These are phyloP conservation scores for Lotus japonicus DNA, from an alignment of 306 rosid genomes.

Conservation along the genomic window DNA sequence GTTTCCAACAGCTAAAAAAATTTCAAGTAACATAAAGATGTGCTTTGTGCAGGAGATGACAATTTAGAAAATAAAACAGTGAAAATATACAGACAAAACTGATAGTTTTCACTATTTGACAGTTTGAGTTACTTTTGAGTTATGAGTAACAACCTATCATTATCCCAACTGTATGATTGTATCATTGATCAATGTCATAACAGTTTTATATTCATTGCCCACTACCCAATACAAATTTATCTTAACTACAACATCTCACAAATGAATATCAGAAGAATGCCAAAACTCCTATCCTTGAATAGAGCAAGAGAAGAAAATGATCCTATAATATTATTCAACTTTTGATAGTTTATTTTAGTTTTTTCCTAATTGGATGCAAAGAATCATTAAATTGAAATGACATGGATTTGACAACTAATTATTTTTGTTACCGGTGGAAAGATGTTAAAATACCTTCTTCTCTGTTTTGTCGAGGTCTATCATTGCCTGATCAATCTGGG, in stretches of 20 bases:
- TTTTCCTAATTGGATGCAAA: neutral
- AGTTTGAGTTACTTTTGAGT: neutral
- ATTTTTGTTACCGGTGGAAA: neutral
- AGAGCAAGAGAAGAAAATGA: neutral
- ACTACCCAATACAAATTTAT: neutral
- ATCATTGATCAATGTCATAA: neutral
- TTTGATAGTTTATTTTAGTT: neutral
- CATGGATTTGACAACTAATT: constrained; percentile 3
- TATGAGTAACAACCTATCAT: neutral
- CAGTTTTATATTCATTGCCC: neutral
- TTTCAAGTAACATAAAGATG: neutral
- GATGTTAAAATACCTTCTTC: constrained; percentile 55
- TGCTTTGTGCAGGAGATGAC: neutral
- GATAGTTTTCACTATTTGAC: neutral
- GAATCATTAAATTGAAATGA: neutral
- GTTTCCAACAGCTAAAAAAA: neutral
- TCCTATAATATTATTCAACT: neutral
- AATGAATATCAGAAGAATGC: neutral
- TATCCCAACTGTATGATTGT: neutral
- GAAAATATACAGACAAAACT: neutral
- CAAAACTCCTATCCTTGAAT: neutral
- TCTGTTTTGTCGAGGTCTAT: constrained; percentile 91
- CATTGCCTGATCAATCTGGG: constrained; percentile 94
- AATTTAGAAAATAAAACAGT: neutral
- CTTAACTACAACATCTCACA: neutral